phyloP scores from a whole-genome alignment of 2,329 filamentous ascomycete genomes.

The Camptophora hylomeconis region DNA sequence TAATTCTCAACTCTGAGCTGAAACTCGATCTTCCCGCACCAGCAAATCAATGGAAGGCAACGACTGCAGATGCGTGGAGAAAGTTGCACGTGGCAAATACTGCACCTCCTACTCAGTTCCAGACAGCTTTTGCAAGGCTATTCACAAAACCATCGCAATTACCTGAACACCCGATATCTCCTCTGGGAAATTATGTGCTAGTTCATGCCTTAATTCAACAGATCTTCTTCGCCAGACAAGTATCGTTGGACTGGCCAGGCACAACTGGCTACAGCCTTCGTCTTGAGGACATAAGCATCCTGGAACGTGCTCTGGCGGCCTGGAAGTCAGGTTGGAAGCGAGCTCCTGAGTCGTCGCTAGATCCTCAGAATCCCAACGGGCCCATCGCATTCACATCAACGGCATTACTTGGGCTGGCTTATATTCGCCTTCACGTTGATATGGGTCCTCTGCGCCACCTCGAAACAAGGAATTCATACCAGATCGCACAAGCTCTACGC shows the following conservation, averaged over 20 bases:
- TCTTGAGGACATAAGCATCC: slow-evolving; percentile 29
- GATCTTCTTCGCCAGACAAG: slow-evolving; percentile 38
- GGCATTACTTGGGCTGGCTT: slow-evolving; percentile 33
- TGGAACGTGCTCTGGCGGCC: slow-evolving; percentile 35
- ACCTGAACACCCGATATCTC: slow-evolving; percentile 27
- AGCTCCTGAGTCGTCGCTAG: slow-evolving; percentile 39
- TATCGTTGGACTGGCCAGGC: slow-evolving; percentile 31
- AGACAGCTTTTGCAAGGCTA: slow-evolving; percentile 32
- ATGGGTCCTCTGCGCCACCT: slow-evolving; percentile 34
- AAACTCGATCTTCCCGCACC: slow-evolving; percentile 41
- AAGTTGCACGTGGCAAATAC: slow-evolving; percentile 18
- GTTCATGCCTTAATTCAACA: slow-evolving; percentile 43
- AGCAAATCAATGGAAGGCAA: slow-evolving; percentile 42
- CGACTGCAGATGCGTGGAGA: slow-evolving; percentile 37
- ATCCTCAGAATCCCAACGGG: slow-evolving; percentile 39
- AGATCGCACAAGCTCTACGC: slow-evolving; percentile 33
- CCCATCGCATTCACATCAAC: slow-evolving; percentile 41
- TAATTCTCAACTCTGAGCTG: slow-evolving; percentile 43
- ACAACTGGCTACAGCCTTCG: slow-evolving; percentile 30
- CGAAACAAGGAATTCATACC: slow-evolving; percentile 32
- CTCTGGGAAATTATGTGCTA: slow-evolving; percentile 41
- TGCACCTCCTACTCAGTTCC: slow-evolving; percentile 22
- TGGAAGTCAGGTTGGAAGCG: slow-evolving; percentile 43
- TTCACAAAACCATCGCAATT: slow-evolving; percentile 27
- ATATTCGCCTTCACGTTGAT: slow-evolving; percentile 35